Evolutionary conservation across 768 basidiomycete species (phyloP).

Genomic region (Lactarius evosmus): DNA sequence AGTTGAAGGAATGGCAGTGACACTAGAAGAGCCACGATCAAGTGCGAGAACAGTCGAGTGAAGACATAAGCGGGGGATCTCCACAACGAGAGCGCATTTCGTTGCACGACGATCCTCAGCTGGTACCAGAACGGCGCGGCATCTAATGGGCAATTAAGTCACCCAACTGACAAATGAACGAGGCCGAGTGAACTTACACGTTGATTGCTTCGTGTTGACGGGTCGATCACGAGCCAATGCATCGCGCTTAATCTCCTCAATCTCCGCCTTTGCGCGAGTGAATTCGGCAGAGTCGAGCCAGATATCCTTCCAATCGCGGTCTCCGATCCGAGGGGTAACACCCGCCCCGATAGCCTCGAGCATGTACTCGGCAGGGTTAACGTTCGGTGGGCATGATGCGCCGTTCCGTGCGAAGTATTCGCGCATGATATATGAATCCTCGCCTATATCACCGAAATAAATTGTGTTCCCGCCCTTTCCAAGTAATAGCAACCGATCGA

Average conservation of each 20-base stretch:
- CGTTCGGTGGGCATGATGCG: constrained; percentile 68
- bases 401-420: constrained; percentile 78
- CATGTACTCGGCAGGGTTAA: constrained; percentile 79
- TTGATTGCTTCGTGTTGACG: constrained; percentile 1
- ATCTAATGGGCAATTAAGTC: constrained; percentile 44
- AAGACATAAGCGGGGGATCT: constrained; percentile 84
- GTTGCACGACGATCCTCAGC: constrained; percentile 60
- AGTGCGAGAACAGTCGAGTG: constrained; percentile 74
- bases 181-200: constrained; percentile 10
- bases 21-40: constrained; percentile 65
- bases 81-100: constrained; percentile 76
- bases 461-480: constrained; percentile 86
- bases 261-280: constrained; percentile 36
- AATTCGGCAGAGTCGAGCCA: constrained; percentile 76
- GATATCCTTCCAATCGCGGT: constrained; percentile 83
- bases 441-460: constrained; percentile 88
- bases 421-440: constrained; percentile 64
- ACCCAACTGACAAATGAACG: background rate
- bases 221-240: constrained; percentile 7
- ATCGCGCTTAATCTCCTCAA: constrained; percentile 41
- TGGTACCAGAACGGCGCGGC: constrained; percentile 69
- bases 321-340: constrained; percentile 65
- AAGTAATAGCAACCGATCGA: constrained; percentile 69
- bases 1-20: constrained; percentile 80
- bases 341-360: constrained; percentile 87